Base-by-base conservation (phyloP, 768 basidiomycete genomes). In the Pulveroboletus frians region DNA sequence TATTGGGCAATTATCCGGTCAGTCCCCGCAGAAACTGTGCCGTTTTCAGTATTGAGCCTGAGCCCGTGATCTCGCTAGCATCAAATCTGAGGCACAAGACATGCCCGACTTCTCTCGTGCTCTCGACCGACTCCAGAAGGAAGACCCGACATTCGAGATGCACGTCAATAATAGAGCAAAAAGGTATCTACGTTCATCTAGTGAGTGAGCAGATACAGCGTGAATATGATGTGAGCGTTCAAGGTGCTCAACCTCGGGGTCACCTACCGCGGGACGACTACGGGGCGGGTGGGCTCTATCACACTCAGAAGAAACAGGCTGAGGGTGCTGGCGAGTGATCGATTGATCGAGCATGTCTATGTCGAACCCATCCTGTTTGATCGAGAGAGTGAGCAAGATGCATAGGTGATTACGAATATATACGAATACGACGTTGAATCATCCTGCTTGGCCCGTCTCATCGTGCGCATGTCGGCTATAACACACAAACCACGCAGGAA, bases 151-250 rank as follows among this genome's bases (percentile, higher is more conserved):
- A 0, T 99, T 99, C 83, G 83, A 87, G 43, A 95, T 99, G 2
- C 96, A 98, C 65, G 78, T 98, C 54, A 96, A 99, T 69, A n/a
- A n/a, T 69, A 96, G 64, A 90, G 87, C 63, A 92, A 95, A 68
- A 95, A 99, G 82, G 91, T 88, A 57, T 54, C 65, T 46, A 4
- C 2, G 40, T n/a, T n/a, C n/a, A n/a, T n/a, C n/a, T n/a, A n/a
- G n/a, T n/a, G n/a, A n/a, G n/a, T n/a, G n/a, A n/a, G n/a, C 91
- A 96, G 35, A 97, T 99, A 92, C 85, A 84, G 59, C 88, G 96
- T 45, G 96, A 99, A 70, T 99, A 99, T 70, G 88, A n/a, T n/a
- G 90, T 92, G 17, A 84, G 90, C 37, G 96, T 92, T 62, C 76
- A 83, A 13, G 97, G 95, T 7, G 95, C 94, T 51, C 94, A 93